phyloP scores from a whole-genome alignment of 2,329 filamentous ascomycete genomes.

The Dryadomyces sulphureus region DNA sequence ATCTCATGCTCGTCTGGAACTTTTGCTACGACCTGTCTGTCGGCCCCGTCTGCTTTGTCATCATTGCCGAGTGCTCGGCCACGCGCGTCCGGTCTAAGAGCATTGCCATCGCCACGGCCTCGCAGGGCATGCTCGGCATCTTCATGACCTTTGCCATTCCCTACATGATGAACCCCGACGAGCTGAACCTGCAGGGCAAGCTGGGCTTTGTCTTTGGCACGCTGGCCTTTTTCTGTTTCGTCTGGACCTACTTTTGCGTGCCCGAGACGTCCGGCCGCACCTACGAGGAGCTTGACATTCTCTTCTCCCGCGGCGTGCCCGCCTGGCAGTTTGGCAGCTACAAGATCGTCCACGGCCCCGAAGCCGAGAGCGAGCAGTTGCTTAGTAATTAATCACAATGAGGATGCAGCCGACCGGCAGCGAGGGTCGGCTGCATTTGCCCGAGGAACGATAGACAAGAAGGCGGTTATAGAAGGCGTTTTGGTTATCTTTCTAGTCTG shows the following conservation, averaged over 20 bases:
- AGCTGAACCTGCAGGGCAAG: slow-evolving; percentile 28
- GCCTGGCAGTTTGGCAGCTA: slow-evolving; percentile 23
- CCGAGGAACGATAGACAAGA: too few relatives aligned
- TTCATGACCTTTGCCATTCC: slow-evolving; percentile 28
- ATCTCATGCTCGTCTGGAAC: slow-evolving; percentile 35
- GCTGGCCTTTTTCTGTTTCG: slow-evolving; percentile 28
- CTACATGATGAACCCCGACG: slow-evolving; percentile 27
- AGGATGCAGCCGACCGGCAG: too few relatives aligned
- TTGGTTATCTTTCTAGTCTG: too few relatives aligned
- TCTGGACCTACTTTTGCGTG: slow-evolving; percentile 37
- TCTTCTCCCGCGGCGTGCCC: slow-evolving; percentile 32
- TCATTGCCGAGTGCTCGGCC: slow-evolving; percentile 36
- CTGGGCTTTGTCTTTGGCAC: slow-evolving; percentile 31
- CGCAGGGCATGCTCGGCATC: slow-evolving; percentile 25
- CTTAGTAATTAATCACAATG: background rate
- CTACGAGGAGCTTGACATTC: slow-evolving; percentile 38
- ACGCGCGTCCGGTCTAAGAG: slow-evolving; percentile 29
- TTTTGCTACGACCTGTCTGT: slow-evolving; percentile 36
- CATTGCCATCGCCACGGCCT: slow-evolving; percentile 27
- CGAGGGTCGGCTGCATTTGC: too few relatives aligned
- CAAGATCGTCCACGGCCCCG: background rate
- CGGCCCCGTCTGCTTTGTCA: slow-evolving; percentile 34
- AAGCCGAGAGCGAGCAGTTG: background rate
- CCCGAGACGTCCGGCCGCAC: slow-evolving; percentile 40
- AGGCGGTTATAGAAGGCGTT: too few relatives aligned